A percentile compares a stretch with the other conserved stretches of the same genome.
These are phyloP conservation scores for Biscutella laevigata DNA, from an alignment of 441 rosid species.

Conservation along the genomic window DNA sequence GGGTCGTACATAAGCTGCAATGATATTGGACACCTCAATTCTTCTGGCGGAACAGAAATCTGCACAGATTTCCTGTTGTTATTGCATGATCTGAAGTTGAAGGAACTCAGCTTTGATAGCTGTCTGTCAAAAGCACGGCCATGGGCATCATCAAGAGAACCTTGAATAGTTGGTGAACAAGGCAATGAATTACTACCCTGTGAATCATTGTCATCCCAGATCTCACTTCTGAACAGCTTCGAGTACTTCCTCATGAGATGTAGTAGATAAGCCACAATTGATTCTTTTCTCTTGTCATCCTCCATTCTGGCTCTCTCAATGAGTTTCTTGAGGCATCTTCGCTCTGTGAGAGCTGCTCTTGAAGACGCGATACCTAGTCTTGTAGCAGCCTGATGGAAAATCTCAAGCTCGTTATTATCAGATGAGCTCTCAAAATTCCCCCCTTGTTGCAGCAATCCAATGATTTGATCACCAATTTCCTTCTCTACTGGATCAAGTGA, in stretches of 20 bases:
- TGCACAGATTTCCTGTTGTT: constrained; percentile 56
- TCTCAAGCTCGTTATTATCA: constrained; percentile 71
- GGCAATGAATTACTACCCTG: constrained; percentile 71
- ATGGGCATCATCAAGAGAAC: constrained; percentile 51
- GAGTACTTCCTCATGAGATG: constrained; percentile 93
- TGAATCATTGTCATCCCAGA: constrained; percentile 85
- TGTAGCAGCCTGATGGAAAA: constrained; percentile 82
- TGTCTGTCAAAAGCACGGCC: constrained; percentile 69
- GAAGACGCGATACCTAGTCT: constrained; percentile 84
- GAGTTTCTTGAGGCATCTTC: constrained; percentile 93
- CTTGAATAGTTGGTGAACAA: constrained; percentile 73
- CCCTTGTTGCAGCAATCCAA: constrained; percentile 81
- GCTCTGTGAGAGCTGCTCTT: constrained; percentile 78
- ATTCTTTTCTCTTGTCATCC: constrained; percentile 93
- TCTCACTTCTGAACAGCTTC: constrained; percentile 81
- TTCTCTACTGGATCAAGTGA: constrained; percentile 66
- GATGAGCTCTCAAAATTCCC: constrained; percentile 57
- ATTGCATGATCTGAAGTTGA: constrained; percentile 58
- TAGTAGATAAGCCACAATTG: constrained; percentile 85
- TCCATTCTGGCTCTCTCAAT: constrained; percentile 85
- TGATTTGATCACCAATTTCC: constrained; percentile 82
- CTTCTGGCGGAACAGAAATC: constrained; percentile 82
- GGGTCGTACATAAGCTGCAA: constrained; percentile 96
- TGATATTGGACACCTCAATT: constrained; percentile 89
- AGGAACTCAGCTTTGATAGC: constrained; percentile 69